A percentile compares a stretch with the other conserved stretches of the same genome.
Conservation (phyloP, 139 green algal genomes). For the Pleodorina starrii region DNA sequence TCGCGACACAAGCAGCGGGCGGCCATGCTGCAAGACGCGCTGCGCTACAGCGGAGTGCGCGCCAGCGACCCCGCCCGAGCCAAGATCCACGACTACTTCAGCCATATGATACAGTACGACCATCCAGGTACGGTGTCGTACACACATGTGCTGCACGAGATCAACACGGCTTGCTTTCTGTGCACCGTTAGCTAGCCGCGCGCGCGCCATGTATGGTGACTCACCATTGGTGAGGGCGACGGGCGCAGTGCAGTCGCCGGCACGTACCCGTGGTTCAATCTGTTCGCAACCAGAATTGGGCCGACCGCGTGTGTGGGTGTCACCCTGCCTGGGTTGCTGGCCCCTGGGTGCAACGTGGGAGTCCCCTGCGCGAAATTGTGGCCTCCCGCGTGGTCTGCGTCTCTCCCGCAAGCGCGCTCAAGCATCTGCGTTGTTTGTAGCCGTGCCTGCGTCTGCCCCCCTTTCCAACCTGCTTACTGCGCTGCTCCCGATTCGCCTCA, state of each 20-base stretch:
- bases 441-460: background rate
- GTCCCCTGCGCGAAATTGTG: background rate
- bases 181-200: background rate
- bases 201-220: background rate
- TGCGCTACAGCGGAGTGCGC: background rate
- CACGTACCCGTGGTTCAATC: no score
- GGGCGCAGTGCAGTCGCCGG: no score
- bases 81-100: constrained; percentile 7
- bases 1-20: constrained; percentile 13
- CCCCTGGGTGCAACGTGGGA: background rate
- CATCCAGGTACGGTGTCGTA: constrained; percentile 25
- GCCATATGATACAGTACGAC: background rate
- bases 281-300: no score
- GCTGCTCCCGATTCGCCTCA: background rate
- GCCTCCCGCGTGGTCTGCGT: background rate
- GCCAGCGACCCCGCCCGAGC: background rate
- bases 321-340: background rate
- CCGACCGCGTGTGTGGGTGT: background rate
- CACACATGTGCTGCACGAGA: no score
- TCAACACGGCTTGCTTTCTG: no score
- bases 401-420: no score
- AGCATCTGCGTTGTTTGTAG: background rate
- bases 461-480: background rate
- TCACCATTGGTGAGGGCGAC: background rate
- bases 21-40: constrained; percentile 17